Evolutionary conservation across 306 rosid species (phyloP), one percentile per base, ranked within the genome.

Genomic region (Vigna reflexopilosa): DNA sequence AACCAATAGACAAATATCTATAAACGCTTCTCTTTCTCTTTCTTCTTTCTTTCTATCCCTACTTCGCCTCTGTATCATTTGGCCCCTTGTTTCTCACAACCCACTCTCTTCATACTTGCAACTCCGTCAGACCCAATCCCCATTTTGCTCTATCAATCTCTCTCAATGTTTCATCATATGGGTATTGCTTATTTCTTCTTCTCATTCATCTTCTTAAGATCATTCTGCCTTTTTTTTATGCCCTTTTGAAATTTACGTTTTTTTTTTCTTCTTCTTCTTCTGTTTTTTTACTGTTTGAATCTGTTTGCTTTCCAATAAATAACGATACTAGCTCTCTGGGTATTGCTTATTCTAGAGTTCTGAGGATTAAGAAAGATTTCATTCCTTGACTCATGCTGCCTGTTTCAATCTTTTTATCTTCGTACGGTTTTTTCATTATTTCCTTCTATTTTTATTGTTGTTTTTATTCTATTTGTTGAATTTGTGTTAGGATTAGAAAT

Each of bases 1-100:
- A 89, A 86, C 91, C 89, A 85, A 89, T 85, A 85, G 83, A 85
- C 79, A 86, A 88, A 91, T 86, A 89, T 88, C 90, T 87, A 85
- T 77, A 77, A 42, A 62, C 84, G 73, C 84, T 81, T 61, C 81
- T 38, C 14, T 80, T 3, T 26, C 28, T 2, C 28, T 26, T 26
- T 13, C 28, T 36, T 20, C 34, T 57, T 28, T 38, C 13, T 79
- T 3, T 72, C 63, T 63, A 59, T 64, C 81, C 80, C 80, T 75
- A 42, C 70, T 67, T 75, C 58, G 72, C 86, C 84, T 70, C 84
- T 65, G 81, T 81, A 76, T 79, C 88, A 83, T 86, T 75, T 86
- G 77, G 70, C 83, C 66, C 32, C 30, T 72, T 80, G 58, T 71
- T 67, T 72, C 77, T 72, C 42, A 11, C 9, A 76, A 77, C 14